A percentile compares a stretch with the other conserved stretches of the same genome.
Evolutionary conservation across 768 basidiomycete species (phyloP).

Genomic region (Tulasnella sp.): DNA sequence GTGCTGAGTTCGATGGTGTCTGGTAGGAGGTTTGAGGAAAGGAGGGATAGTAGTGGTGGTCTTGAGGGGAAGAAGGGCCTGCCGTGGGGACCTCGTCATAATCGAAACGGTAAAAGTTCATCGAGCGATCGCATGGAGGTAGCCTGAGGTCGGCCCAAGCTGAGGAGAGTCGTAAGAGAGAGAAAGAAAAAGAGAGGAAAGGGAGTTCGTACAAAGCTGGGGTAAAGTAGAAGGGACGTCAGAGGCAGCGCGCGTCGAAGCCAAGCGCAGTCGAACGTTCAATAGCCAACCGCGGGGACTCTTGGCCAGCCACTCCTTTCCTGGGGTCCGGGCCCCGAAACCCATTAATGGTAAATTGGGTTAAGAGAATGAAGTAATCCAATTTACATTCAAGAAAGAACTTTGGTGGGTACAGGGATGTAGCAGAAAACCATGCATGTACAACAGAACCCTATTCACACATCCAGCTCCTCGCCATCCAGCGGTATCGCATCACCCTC

Average conservation of each 20-base stretch:
- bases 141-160: neutral
- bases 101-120: conserved; percentile 3
- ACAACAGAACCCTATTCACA: neutral
- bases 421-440: neutral
- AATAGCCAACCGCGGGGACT: neutral
- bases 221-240: neutral
- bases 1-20: neutral
- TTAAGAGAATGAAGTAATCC: neutral
- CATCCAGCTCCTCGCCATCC: conserved; percentile 51
- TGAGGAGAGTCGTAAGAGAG: neutral
- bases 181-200: conserved; percentile 1
- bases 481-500: conserved; percentile 37
- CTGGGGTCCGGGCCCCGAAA: neutral
- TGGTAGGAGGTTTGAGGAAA: conserved; percentile 1
- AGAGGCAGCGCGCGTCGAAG: neutral
- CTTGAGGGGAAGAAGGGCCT: neutral
- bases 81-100: neutral
- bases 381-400: neutral
- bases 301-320: neutral
- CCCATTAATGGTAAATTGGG: neutral
- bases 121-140: conserved; percentile 4
- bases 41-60: neutral
- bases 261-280: neutral
- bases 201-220: neutral
- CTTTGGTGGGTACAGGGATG: neutral